Percentiles rank a stretch among this genome's conserved stretches.
phyloP scores from a whole-genome alignment of 352 stramenopile genomes.

The Peronosclerospora sorghi region DNA sequence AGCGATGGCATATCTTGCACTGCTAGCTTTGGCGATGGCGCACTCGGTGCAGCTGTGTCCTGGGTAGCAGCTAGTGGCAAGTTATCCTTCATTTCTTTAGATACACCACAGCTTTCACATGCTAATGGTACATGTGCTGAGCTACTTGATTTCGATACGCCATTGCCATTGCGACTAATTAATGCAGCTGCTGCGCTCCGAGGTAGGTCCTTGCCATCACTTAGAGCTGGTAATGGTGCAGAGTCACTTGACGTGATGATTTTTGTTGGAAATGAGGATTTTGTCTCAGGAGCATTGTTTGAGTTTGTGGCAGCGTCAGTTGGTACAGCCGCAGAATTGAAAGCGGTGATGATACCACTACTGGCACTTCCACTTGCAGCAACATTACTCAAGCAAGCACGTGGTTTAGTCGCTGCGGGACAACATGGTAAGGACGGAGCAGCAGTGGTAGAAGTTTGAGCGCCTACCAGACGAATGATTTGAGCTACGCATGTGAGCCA shows the following conservation, averaged over 20 bases:
- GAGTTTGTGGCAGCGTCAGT: not conserved
- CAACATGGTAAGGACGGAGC: not conserved
- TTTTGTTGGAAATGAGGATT: not conserved
- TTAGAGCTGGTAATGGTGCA: too few species aligned
- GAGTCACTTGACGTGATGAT: too few species aligned
- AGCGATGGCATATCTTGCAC: conserved; percentile 6
- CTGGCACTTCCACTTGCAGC: not conserved
- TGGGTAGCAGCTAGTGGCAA: not conserved
- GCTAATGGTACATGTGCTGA: too few species aligned
- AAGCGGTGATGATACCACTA: not conserved
- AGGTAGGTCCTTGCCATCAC: too few species aligned
- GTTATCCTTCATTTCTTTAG: too few species aligned
- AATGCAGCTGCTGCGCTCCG: too few species aligned
- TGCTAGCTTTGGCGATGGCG: conserved; percentile 1
- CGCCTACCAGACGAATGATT: conserved; percentile 49
- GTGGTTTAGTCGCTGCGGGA: not conserved
- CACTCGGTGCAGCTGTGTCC: not conserved
- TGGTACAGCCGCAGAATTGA: not conserved
- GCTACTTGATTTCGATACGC: too few species aligned
- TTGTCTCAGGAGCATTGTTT: conserved; percentile 1
- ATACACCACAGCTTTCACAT: too few species aligned
- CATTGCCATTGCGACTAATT: too few species aligned
- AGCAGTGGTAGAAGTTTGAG: conserved; percentile 7
- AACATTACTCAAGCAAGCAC: not conserved
- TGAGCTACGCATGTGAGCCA: conserved; percentile 56